Evolutionary conservation across 2,329 filamentous ascomycete genomes (phyloP).

Genomic region (Sclerotinia spermophila): DNA sequence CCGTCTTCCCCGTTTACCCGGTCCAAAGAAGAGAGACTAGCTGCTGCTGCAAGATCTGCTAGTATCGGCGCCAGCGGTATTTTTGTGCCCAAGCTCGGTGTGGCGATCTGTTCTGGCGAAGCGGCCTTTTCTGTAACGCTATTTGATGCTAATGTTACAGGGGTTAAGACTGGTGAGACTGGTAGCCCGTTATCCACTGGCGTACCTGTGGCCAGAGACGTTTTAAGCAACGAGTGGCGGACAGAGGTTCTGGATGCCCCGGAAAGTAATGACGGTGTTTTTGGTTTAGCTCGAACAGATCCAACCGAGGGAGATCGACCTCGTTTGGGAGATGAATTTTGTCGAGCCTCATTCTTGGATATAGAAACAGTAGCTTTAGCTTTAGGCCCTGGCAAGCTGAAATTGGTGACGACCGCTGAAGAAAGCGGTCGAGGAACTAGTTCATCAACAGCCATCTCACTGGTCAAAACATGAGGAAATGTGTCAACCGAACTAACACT

Average conservation of each 20-base stretch:
- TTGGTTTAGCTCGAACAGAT: slow-evolving; percentile 19
- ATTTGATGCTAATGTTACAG: not conserved
- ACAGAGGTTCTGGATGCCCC: slow-evolving; percentile 28
- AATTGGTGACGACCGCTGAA: slow-evolving; percentile 32
- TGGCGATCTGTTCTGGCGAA: not conserved
- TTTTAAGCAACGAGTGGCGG: slow-evolving; percentile 32
- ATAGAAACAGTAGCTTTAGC: not conserved
- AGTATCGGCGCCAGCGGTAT: slow-evolving; percentile 12
- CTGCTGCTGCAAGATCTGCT: slow-evolving; percentile 11
- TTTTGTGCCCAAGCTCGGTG: slow-evolving; percentile 8
- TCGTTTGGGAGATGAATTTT: not conserved
- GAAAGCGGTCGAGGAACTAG: slow-evolving; percentile 19
- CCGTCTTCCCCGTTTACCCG: not conserved
- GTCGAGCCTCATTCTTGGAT: not conserved
- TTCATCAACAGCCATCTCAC: slow-evolving; percentile 24
- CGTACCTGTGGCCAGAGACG: slow-evolving; percentile 24
- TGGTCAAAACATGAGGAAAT: slow-evolving; percentile 29
- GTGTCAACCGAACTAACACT: slow-evolving; percentile 28
- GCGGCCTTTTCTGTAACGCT: not conserved
- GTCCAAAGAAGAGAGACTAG: slow-evolving; percentile 1
- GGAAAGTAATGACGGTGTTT: slow-evolving; percentile 30
- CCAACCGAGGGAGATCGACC: not conserved
- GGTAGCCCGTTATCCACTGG: slow-evolving; percentile 30
- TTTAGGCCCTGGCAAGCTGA: slow-evolving; percentile 32
- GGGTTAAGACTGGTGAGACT: slow-evolving; percentile 28